These are phyloP conservation scores for Fusarium tjaetaba DNA, from an alignment of 2,329 filamentous ascomycete species.

Conservation along the genomic window DNA sequence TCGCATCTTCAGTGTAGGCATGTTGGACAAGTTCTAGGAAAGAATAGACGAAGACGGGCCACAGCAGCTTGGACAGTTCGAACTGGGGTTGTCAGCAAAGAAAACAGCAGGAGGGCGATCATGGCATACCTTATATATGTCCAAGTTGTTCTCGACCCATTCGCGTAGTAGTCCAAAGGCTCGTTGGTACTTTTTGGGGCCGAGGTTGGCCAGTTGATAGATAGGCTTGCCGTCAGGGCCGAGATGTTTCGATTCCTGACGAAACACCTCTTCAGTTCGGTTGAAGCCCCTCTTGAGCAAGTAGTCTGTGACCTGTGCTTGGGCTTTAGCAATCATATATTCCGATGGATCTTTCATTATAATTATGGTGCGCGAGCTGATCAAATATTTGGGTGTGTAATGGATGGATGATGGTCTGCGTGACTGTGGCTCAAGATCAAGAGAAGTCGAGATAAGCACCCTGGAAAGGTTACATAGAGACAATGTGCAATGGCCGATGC, in stretches of 20 bases:
- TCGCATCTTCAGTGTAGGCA: slow-evolving; percentile 76
- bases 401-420: not conserved
- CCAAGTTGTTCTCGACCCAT: slow-evolving; percentile 92
- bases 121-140: slow-evolving; percentile 83
- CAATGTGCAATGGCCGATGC: not conserved
- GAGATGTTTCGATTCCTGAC: slow-evolving; percentile 87
- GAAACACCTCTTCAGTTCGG: slow-evolving; percentile 89
- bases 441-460: not conserved
- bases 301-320: slow-evolving; percentile 82
- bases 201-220: slow-evolving; percentile 72
- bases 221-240: slow-evolving; percentile 84
- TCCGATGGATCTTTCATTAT: not conserved
- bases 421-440: not conserved
- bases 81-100: slow-evolving; percentile 63
- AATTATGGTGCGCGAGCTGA: not conserved
- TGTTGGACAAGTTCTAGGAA: slow-evolving; percentile 82
- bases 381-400: not conserved
- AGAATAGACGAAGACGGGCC: slow-evolving; percentile 95
- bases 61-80: slow-evolving; percentile 86
- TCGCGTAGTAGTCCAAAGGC: slow-evolving; percentile 78
- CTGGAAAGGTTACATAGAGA: not conserved
- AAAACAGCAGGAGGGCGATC: not conserved
- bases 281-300: slow-evolving; percentile 95
- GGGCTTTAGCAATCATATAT: not conserved
- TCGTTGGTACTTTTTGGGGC: slow-evolving; percentile 79